Evolutionary conservation across 1,139 yeast genomes (phyloP), one percentile per base, ranked within the genome.

Genomic region (Wickerhamomyces sp.): DNA sequence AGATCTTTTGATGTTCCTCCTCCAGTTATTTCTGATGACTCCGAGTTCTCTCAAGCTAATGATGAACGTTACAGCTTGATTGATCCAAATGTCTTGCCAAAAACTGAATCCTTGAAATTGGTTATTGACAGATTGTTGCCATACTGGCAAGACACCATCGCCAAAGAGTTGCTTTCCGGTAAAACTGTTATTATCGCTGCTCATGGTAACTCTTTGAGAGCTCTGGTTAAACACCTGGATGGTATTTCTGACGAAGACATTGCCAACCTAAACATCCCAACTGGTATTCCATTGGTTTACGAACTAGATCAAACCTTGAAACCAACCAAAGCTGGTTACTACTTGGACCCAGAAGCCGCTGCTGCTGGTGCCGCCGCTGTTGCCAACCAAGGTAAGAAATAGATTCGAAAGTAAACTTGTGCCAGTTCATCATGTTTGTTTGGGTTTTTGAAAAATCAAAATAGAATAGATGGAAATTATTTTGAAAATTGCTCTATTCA

Each of bases 321-420:
- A 69, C 96, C 96, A 68, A 72, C 81, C 61, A 88, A 88, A 79
- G 86, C 89, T 50, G 82, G 94, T 54, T 86, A 88, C 76, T 89
- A 89, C 80, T 82, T 89, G 70, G 97, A 89, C 71, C 97, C 97
- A 57, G 96, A 87, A 72, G 97, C 96, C 59, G 97, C 97, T 61
- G 96, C 88, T 49, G 96, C 96, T 41, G 97, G 97, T 75, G 97
- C 97, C 50, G 96, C 96, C 58, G 96, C 96, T 42, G 97, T 89
- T 54, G 97, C 97, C 56, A 87, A 87, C 59, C 97, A 89, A 75
- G 97, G 97, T 66, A 72, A 73, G 70, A 74, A 73, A 60, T 69
- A 64, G 26, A 22, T 19, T 15, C 14, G 16, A 27, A 21, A 12
- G 17, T 13, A 16, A 16, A 8, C 18, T 16, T n/a, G n/a, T n/a